phyloP scores from a whole-genome alignment of 208 protist species.

The Crithidia brevicula region DNA sequence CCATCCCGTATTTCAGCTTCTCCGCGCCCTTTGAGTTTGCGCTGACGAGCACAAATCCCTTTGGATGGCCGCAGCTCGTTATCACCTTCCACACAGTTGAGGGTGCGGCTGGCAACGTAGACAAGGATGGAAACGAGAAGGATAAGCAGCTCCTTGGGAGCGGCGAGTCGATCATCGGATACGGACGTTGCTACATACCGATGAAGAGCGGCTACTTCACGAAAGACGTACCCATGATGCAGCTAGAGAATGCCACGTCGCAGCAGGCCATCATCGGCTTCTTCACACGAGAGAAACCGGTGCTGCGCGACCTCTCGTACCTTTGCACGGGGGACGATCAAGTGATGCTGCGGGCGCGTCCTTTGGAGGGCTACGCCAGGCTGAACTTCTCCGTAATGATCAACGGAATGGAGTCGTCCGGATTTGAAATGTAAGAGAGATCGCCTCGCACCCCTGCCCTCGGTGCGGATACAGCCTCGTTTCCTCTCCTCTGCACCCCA shows the following conservation, averaged over 20 bases:
- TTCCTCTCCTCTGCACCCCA: constrained; percentile 3
- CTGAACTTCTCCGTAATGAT: constrained; percentile 77
- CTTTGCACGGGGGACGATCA: constrained; percentile 83
- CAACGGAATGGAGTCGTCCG: constrained; percentile 71
- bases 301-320: constrained; percentile 79
- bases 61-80: constrained; percentile 86
- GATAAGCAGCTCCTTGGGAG: constrained; percentile 48
- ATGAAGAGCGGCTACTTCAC: constrained; percentile 69
- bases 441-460: no score
- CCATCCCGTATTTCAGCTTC: constrained; percentile 76
- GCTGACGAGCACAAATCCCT: constrained; percentile 79
- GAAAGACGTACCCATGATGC: constrained; percentile 68
- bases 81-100: constrained; percentile 77
- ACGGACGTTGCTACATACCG: constrained; percentile 83
- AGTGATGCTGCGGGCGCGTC: constrained; percentile 65
- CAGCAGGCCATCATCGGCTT: constrained; percentile 67
- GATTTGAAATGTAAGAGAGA: constrained; percentile 53
- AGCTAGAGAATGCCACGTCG: constrained; percentile 67
- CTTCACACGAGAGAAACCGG: constrained; percentile 60
- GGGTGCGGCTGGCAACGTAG: constrained; percentile 30
- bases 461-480: no score
- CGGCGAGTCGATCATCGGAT: constrained; percentile 66
- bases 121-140: constrained; percentile 33
- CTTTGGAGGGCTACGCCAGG: constrained; percentile 63
- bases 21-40: constrained; percentile 83